phyloP scores from a whole-genome alignment of 116 monocot genomes.

The Iris pallida region DNA sequence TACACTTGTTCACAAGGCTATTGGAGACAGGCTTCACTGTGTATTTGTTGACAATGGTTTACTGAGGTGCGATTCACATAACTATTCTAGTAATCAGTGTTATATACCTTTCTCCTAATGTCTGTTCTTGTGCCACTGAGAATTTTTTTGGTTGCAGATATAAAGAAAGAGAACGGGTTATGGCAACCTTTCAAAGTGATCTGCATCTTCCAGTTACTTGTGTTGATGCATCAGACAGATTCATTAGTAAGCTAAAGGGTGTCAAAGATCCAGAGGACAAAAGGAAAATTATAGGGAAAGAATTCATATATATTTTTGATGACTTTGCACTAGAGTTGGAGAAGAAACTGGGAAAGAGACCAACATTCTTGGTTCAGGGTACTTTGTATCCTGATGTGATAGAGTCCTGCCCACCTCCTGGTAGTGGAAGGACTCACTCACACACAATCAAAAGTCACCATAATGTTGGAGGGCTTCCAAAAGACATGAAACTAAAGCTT shows the following conservation, averaged over 20 bases:
- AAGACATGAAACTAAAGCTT: conserved; percentile 84
- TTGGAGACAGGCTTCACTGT: conserved; percentile 83
- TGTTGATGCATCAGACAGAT: conserved; percentile 66
- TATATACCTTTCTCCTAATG: background rate
- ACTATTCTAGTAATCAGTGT: background rate
- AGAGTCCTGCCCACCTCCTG: conserved; percentile 92
- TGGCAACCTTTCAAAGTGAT: conserved; percentile 72
- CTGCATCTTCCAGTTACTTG: conserved; percentile 86
- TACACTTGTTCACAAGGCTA: conserved; percentile 80
- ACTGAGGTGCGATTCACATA: conserved; percentile 40
- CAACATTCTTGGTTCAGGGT: conserved; percentile 75
- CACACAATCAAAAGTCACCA: conserved; percentile 93
- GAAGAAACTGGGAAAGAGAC: conserved; percentile 43
- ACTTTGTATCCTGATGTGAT: conserved; percentile 94
- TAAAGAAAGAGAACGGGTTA: conserved; percentile 82
- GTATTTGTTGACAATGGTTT: conserved; percentile 90
- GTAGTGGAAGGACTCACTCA: conserved; percentile 83
- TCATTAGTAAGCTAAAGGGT: conserved; percentile 72
- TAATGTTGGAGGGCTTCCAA: conserved; percentile 92
- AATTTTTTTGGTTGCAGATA: conserved; percentile 35
- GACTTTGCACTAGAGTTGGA: conserved; percentile 61
- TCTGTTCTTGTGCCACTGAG: background rate
- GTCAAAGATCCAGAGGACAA: conserved; percentile 80
- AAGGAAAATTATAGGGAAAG: conserved; percentile 86
- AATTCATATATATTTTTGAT: conserved; percentile 77